Base-by-base conservation (phyloP, 106 monocot genomes). In the Gastrodia elata region DNA sequence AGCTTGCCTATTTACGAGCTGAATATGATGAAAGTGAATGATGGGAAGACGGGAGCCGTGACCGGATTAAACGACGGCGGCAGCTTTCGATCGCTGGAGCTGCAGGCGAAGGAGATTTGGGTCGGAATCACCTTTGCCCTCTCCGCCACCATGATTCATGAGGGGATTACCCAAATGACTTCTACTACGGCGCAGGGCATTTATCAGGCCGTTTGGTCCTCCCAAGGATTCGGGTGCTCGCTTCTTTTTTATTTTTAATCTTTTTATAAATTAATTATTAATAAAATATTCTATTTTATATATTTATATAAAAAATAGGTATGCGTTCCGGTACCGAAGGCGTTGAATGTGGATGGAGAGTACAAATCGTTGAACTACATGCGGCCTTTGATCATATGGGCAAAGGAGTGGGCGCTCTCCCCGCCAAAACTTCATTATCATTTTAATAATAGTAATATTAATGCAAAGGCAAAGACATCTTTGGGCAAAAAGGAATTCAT, bases 341-440 rank as follows among this genome's bases (percentile, higher is more conserved):
- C 82, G 2, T 88, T 88, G 91, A 87, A 74, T 24, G 64, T 39
- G 0, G 68, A 81, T 3, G 88, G 81, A n/a, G 68, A 82, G 55
- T 91, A 82, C 76, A 38, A 88, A 40, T 85, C 91, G 11, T 13
- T 91, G 38, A 77, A 79, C 73, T 88, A 91, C 73, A 91, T 91
- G 91, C 81, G 91, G 3, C 91, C 91, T 35, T 72, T 91, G 56
- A 83, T 88, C 20, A 91, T 91, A 81, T 91, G 91, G 91, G 88
- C 88, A 6, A 91, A 88, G 91, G 88, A 91, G 36, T 88, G 91
- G 91, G 91, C 91, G 43, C 55, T 91, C 9, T 84, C 84, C 8
- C 79, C 77, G 6, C 91, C 88, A 22, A 77, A 88, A 73, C 77
- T 88, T 6, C 41, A 75, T 32, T n/a, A n/a, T n/a, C 74, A 83